A percentile compares a stretch with the other conserved stretches of the same genome.
These are phyloP conservation scores for Sophora flavescens DNA, from an alignment of 306 rosid species.

Conservation along the genomic window DNA sequence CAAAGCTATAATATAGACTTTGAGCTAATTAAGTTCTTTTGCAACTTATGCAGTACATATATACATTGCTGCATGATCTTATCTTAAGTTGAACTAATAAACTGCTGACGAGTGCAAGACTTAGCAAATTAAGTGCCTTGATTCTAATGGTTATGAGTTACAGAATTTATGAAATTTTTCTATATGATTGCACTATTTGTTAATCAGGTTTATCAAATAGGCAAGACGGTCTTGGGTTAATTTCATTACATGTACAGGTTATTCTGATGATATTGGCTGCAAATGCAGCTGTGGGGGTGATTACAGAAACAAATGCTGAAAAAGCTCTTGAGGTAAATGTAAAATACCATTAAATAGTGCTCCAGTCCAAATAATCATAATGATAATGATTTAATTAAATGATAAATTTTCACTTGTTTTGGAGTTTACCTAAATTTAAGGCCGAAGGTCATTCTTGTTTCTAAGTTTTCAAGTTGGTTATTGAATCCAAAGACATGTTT, in stretches of 20 bases:
- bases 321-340: conserved; percentile 90
- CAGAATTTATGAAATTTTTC: not conserved
- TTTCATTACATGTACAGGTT: conserved; percentile 66
- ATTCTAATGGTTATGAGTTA: conserved; percentile 25
- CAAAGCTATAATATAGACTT: conserved; percentile 34
- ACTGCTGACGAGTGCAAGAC: conserved; percentile 15
- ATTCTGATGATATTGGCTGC: conserved; percentile 95
- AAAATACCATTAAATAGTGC: conserved; percentile 32
- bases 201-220: conserved; percentile 21
- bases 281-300: conserved; percentile 96
- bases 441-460: conserved; percentile 9
- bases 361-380: conserved; percentile 33
- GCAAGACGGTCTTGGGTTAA: conserved; percentile 23
- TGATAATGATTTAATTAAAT: conserved; percentile 20
- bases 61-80: conserved; percentile 23
- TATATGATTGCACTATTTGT: conserved; percentile 13
- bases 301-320: conserved; percentile 97
- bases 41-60: conserved; percentile 25
- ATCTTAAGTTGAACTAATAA: conserved; percentile 19
- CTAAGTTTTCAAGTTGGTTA: no score
- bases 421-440: conserved; percentile 25
- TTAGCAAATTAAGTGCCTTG: conserved; percentile 16
- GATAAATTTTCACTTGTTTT: conserved; percentile 28
- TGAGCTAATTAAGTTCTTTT: conserved; percentile 45
- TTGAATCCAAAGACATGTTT: no score